These are phyloP conservation scores for Pythium scleroteichum DNA, from an alignment of 352 stramenopile species.

Conservation along the genomic window DNA sequence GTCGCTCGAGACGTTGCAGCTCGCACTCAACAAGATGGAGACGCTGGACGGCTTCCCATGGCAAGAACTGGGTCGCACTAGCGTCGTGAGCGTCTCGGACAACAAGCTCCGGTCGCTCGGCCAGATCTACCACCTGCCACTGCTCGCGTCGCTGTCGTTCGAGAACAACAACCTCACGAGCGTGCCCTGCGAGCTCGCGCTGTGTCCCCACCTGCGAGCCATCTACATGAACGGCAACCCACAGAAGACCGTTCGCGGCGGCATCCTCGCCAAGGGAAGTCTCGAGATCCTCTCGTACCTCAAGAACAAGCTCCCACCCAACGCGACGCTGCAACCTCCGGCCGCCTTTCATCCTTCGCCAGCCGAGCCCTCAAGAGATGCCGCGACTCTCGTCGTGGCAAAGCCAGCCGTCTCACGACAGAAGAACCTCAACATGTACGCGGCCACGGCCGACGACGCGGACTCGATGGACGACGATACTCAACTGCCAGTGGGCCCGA, in stretches of 20 bases:
- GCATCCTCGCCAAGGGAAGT: constrained; percentile 75
- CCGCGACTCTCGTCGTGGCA: background rate
- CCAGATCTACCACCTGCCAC: constrained; percentile 55
- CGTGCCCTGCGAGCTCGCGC: constrained; percentile 62
- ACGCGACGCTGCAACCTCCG: constrained; percentile 28
- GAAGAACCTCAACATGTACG: constrained; percentile 32
- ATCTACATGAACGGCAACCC: constrained; percentile 88
- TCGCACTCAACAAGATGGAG: constrained; percentile 76
- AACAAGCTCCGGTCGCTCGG: constrained; percentile 75
- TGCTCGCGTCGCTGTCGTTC: constrained; percentile 71
- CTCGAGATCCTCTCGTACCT: constrained; percentile 71
- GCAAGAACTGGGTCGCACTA: constrained; percentile 42
- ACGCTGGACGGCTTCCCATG: constrained; percentile 68
- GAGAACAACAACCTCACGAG: constrained; percentile 82
- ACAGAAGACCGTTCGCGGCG: constrained; percentile 74
- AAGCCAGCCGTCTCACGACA: constrained; percentile 3
- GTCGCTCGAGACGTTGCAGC: constrained; percentile 58
- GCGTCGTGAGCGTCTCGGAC: constrained; percentile 70
- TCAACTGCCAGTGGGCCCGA: constrained; percentile 1
- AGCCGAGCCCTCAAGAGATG: background rate
- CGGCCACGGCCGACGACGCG: constrained; percentile 11
- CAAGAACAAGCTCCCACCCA: constrained; percentile 75
- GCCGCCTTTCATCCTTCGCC: background rate
- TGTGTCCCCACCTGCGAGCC: constrained; percentile 60
- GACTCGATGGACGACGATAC: constrained; percentile 3